phyloP scores from a whole-genome alignment of 352 stramenopile genomes.

The Phytophthora litchii region DNA sequence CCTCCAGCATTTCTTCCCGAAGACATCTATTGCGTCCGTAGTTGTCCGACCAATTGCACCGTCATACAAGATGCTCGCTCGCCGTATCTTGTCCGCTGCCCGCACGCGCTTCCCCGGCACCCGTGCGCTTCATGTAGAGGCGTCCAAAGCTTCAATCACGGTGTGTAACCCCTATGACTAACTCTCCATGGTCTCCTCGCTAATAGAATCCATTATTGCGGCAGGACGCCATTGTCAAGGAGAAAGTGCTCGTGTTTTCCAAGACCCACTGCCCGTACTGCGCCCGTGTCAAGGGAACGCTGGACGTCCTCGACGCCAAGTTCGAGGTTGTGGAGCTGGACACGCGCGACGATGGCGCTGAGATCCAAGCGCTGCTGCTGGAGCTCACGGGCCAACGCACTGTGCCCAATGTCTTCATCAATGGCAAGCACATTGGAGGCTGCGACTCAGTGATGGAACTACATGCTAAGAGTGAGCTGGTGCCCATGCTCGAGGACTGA shows the following conservation, averaged over 20 bases:
- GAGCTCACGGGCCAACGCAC: conserved; percentile 95
- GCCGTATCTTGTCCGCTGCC: conserved; percentile 23
- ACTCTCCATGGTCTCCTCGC: not conserved
- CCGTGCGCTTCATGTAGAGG: conserved; percentile 66
- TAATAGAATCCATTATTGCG: not conserved
- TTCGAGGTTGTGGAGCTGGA: conserved; percentile 80
- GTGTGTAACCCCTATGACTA: conserved; percentile 27
- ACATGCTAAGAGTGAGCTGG: conserved; percentile 61
- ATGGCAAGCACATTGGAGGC: conserved; percentile 95
- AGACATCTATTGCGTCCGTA: no score
- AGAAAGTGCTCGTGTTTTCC: conserved; percentile 92
- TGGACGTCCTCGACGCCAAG: conserved; percentile 75
- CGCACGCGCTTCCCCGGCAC: conserved; percentile 21
- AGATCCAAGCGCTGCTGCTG: conserved; percentile 92
- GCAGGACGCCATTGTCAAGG: conserved; percentile 65
- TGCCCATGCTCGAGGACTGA: conserved; percentile 61
- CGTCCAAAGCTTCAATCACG: conserved; percentile 60
- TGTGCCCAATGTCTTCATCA: conserved; percentile 99
- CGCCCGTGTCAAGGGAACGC: conserved; percentile 87
- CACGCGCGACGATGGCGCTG: conserved; percentile 75
- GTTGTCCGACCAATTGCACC: no score
- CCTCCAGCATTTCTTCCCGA: no score
- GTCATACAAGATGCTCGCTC: conserved; percentile 30
- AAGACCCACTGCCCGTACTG: conserved; percentile 97
- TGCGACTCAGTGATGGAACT: conserved; percentile 83